Evolutionary conservation across 257 asterid genomes (phyloP).

Genomic region (Parsonsia alboflavescens): DNA sequence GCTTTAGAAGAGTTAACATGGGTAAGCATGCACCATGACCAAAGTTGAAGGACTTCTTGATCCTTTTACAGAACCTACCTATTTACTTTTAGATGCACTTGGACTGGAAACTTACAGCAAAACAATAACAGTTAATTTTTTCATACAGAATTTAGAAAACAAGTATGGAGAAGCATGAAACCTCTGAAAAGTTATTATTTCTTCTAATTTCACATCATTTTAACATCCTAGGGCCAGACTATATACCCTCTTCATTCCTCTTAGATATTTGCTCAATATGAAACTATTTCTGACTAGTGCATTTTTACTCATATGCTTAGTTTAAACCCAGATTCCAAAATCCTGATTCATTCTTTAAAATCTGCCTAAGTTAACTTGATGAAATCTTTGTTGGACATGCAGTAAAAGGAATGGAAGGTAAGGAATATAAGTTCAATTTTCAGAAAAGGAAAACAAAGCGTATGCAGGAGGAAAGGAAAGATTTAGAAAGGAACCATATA

Average conservation of each 20-base stretch:
- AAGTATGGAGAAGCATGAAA: slow-evolving; percentile 38
- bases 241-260: not conserved
- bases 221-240: not conserved
- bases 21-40: slow-evolving; percentile 38
- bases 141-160: not conserved
- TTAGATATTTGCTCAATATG: not conserved
- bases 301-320: too few species aligned
- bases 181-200: slow-evolving; percentile 20
- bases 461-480: too few species aligned
- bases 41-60: not conserved
- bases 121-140: not conserved
- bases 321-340: not conserved
- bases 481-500: too few species aligned
- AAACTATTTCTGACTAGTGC: too few species aligned
- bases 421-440: too few species aligned
- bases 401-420: too few species aligned
- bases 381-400: not conserved
- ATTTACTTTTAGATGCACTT: not conserved
- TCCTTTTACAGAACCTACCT: not conserved
- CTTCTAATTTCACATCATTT: slow-evolving; percentile 1
- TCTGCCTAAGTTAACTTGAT: not conserved
- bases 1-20: slow-evolving; percentile 70
- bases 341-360: not conserved
- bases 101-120: not conserved
- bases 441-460: too few species aligned